phyloP scores from a whole-genome alignment of 2,329 filamentous ascomycete genomes.

The Epichloe sylvatica region DNA sequence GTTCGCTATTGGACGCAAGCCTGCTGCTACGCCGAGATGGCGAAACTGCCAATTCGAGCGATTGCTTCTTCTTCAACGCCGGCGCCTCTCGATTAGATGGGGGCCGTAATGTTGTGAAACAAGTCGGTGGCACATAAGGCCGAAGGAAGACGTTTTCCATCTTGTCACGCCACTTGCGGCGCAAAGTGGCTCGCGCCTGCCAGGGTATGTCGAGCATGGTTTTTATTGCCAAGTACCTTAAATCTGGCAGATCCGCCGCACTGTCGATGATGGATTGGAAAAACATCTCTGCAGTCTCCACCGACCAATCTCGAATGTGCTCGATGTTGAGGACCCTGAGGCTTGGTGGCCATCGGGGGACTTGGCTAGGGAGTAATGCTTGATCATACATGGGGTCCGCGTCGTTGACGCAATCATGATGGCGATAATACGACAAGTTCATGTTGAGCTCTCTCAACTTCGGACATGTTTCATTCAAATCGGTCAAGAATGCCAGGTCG shows the following conservation, averaged over 20 bases:
- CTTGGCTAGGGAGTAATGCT: conserved; percentile 47
- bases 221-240: conserved; percentile 60
- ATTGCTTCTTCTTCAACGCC: conserved; percentile 10
- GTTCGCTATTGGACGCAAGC: conserved; percentile 17
- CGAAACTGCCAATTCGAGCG: conserved; percentile 8
- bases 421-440: conserved; percentile 66
- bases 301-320: conserved; percentile 62
- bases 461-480: conserved; percentile 54
- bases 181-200: conserved; percentile 68
- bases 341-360: conserved; percentile 64
- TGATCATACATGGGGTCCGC: conserved; percentile 61
- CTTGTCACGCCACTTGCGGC: conserved; percentile 61
- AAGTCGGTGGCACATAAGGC: conserved; percentile 26
- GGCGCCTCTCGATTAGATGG: conserved; percentile 5
- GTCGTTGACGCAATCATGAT: conserved; percentile 53
- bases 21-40: conserved; percentile 25
- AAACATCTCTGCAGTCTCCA: conserved; percentile 58
- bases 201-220: conserved; percentile 69
- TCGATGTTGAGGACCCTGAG: conserved; percentile 61
- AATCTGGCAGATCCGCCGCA: conserved; percentile 48
- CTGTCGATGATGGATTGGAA: conserved; percentile 65
- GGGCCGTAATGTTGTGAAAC: conserved; percentile 12
- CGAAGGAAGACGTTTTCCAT: conserved; percentile 54
- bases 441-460: conserved; percentile 56
- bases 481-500: conserved; percentile 57